Percentiles rank a stretch among this genome's conserved stretches.
Evolutionary conservation across 164 flowering plant genomes (phyloP).

Genomic region (Dillenia turbinata): DNA sequence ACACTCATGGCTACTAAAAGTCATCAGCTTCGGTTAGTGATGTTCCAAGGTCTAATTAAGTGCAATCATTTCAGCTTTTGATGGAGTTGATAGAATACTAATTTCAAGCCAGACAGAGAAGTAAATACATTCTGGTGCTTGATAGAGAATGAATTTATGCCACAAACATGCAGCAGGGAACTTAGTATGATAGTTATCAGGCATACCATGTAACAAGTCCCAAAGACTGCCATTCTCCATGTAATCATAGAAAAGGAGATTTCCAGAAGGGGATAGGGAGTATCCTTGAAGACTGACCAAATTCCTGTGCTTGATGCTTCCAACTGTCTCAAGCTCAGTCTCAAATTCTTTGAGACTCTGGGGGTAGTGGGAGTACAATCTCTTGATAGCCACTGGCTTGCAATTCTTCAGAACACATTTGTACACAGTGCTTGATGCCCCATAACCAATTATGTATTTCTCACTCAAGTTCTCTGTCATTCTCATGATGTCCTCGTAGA

Average conservation of each 20-base stretch:
- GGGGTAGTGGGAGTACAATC: conserved; percentile 75
- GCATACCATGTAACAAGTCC: conserved; percentile 92
- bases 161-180: no score
- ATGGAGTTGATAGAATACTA: no score
- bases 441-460: conserved; percentile 90
- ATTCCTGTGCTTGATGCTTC: conserved; percentile 95
- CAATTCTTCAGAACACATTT: conserved; percentile 94
- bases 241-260: conserved; percentile 93
- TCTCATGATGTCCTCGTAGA: conserved; percentile 96
- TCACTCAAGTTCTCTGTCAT: conserved; percentile 98
- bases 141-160: no score
- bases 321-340: conserved; percentile 89
- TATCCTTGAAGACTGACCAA: conserved; percentile 93
- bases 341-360: conserved; percentile 85
- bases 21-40: no score
- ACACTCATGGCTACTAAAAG: no score
- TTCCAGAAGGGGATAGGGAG: conserved; percentile 78
- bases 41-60: no score
- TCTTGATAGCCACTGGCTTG: conserved; percentile 91
- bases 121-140: no score
- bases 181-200: no score
- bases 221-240: conserved; percentile 99
- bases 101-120: no score
- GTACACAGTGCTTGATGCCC: conserved; percentile 97
- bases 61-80: no score